phyloP scores from a whole-genome alignment of 2,329 filamentous ascomycete species.

The Cryoendolithus antarcticus region DNA sequence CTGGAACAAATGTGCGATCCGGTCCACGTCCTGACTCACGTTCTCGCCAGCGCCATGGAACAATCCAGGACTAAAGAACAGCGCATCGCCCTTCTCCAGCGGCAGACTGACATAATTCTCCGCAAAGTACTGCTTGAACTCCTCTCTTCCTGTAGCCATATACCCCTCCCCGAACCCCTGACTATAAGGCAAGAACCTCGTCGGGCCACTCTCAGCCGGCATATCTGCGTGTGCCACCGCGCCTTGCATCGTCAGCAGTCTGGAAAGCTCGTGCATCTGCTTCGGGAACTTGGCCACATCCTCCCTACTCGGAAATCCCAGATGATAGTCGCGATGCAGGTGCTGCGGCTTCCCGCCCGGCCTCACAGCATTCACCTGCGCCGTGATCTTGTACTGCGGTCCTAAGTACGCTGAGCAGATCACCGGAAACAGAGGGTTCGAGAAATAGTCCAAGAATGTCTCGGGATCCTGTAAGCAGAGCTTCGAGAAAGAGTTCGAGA shows the following conservation, averaged over 20 bases:
- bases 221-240: slow-evolving; percentile 52
- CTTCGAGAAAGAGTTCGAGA: slow-evolving; percentile 56
- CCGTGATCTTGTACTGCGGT: slow-evolving; percentile 46
- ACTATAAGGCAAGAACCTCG: slow-evolving; percentile 48
- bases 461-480: slow-evolving; percentile 40
- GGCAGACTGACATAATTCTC: slow-evolving; percentile 41
- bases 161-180: slow-evolving; percentile 46
- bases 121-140: slow-evolving; percentile 44
- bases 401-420: slow-evolving; percentile 47
- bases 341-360: slow-evolving; percentile 47
- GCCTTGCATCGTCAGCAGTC: slow-evolving; percentile 50
- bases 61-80: slow-evolving; percentile 53
- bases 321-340: slow-evolving; percentile 50
- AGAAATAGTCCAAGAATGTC: slow-evolving; percentile 46
- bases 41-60: slow-evolving; percentile 54
- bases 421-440: slow-evolving; percentile 45
- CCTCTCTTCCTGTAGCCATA: slow-evolving; percentile 42
- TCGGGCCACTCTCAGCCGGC: slow-evolving; percentile 46
- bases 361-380: slow-evolving; percentile 51
- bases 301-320: slow-evolving; percentile 47
- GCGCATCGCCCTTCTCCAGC: slow-evolving; percentile 43
- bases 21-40: slow-evolving; percentile 33
- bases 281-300: slow-evolving; percentile 37
- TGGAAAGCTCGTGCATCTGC: slow-evolving; percentile 41
- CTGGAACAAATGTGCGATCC: slow-evolving; percentile 49